These are phyloP conservation scores for Sphagnum tenellum DNA, from an alignment of 225 moss, liverwort and hornwort genomes.

Conservation along the genomic window DNA sequence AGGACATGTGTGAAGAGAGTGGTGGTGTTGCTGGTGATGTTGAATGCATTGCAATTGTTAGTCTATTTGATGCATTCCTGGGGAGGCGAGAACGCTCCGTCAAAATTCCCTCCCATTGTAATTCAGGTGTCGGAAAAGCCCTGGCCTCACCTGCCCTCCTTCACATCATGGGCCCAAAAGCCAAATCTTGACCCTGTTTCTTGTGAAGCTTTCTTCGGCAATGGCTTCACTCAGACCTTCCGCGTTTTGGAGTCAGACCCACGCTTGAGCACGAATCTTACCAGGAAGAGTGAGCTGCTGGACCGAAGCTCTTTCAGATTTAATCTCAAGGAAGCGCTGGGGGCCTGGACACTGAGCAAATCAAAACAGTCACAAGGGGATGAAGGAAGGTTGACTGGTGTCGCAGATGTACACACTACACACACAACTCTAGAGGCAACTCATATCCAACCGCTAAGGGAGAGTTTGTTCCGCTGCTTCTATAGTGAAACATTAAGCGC, in stretches of 20 bases:
- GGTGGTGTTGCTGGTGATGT: constrained; percentile 24
- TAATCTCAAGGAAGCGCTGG: constrained; percentile 6
- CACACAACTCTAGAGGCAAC: constrained; percentile 11
- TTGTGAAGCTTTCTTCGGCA: constrained; percentile 89
- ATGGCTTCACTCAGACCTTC: constrained; percentile 67
- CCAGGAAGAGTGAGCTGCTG: constrained; percentile 11
- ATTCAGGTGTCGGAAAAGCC: constrained; percentile 26
- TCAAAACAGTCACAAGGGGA: neutral
- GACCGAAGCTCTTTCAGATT: constrained; percentile 14
- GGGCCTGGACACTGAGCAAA: constrained; percentile 10
- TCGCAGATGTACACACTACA: constrained; percentile 11
- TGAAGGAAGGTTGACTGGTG: constrained; percentile 15
- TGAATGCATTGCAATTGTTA: constrained; percentile 42
- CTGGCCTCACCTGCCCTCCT: constrained; percentile 66
- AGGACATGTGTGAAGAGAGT: constrained; percentile 38
- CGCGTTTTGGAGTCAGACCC: constrained; percentile 30
- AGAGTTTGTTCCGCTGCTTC: constrained; percentile 55
- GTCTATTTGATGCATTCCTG: constrained; percentile 13
- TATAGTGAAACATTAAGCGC: constrained; percentile 64
- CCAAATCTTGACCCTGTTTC: constrained; percentile 29
- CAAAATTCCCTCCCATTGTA: neutral
- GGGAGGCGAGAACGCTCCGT: neutral
- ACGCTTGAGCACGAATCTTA: constrained; percentile 8
- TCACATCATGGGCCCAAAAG: constrained; percentile 52
- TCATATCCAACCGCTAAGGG: constrained; percentile 13